Conservation (phyloP, 805 yeast genomes). For the Kazachstania kunashirensis region DNA sequence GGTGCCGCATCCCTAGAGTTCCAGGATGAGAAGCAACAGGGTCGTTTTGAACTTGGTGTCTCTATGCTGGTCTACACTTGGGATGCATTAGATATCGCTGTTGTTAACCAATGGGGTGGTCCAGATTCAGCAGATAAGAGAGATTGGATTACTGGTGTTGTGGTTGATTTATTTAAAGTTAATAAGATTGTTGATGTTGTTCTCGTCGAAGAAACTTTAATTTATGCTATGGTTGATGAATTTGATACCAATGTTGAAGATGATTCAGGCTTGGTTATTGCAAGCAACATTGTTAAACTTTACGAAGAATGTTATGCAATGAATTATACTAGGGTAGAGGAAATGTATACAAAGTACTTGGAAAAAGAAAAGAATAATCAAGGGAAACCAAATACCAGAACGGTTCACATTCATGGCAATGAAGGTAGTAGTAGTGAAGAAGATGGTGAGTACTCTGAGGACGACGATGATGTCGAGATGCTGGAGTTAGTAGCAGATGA, state of each 20-base stretch:
- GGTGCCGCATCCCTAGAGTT: constrained; percentile 35
- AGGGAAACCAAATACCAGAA: constrained; percentile 17
- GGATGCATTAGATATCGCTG: constrained; percentile 85
- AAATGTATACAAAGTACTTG: constrained; percentile 49
- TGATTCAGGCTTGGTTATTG: constrained; percentile 72
- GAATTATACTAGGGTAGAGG: constrained; percentile 48
- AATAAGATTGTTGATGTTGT: constrained; percentile 62
- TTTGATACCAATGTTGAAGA: constrained; percentile 85
- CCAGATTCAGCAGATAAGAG: constrained; percentile 82
- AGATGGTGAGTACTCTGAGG: constrained; percentile 37
- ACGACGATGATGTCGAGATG: constrained; percentile 34
- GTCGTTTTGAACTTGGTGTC: constrained; percentile 84
- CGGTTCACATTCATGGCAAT: constrained; percentile 45
- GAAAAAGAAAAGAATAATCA: constrained; percentile 38
- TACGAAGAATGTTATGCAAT: constrained; percentile 54
- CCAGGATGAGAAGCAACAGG: constrained; percentile 58
- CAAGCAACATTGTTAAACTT: constrained; percentile 51
- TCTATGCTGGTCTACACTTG: constrained; percentile 85
- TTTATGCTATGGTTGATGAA: constrained; percentile 90
- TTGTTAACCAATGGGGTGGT: constrained; percentile 93
- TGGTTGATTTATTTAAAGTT: constrained; percentile 63
- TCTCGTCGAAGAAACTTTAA: constrained; percentile 72
- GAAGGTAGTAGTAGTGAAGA: constrained; percentile 42
- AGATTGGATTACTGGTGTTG: constrained; percentile 84
- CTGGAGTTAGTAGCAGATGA: constrained; percentile 32